These are phyloP conservation scores for Adansonia madagascariensis DNA, from an alignment of 441 rosid species.

Conservation along the genomic window DNA sequence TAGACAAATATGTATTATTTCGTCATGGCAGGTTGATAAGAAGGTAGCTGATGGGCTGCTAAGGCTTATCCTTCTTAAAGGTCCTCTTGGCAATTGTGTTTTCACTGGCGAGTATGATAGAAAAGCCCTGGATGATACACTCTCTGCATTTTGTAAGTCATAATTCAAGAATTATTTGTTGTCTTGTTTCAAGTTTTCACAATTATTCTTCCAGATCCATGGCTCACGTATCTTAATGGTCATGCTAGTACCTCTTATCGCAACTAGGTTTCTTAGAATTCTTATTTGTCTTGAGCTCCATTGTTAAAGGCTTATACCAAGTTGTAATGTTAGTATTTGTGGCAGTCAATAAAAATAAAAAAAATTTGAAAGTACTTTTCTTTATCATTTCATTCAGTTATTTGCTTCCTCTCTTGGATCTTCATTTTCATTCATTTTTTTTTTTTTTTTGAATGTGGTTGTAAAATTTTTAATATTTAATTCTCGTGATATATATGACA, in stretches of 20 bases:
- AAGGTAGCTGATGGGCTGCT: constrained; percentile 95
- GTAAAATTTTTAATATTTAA: no score
- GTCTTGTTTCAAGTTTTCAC: background rate
- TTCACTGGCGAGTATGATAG: constrained; percentile 91
- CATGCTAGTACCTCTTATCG: background rate
- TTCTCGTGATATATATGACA: no score
- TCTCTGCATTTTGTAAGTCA: constrained; percentile 71
- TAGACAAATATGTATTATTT: background rate
- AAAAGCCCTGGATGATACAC: constrained; percentile 81
- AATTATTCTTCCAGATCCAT: constrained; percentile 4
- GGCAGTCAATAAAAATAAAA: constrained; percentile 13
- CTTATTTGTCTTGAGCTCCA: background rate
- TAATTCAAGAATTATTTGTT: constrained; percentile 33
- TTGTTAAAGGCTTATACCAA: constrained; percentile 9
- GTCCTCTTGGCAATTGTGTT: constrained; percentile 85
- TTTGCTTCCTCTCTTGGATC: no score
- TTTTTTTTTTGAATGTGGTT: no score
- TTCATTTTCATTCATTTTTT: no score
- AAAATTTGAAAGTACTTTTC: background rate
- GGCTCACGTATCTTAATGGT: background rate
- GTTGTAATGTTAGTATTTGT: background rate
- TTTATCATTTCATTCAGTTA: background rate
- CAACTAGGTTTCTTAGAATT: background rate
- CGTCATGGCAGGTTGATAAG: constrained; percentile 79
- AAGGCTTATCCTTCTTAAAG: constrained; percentile 91